Conservation (phyloP, 768 basidiomycete species). For the Pleurotus tuber-regium region DNA sequence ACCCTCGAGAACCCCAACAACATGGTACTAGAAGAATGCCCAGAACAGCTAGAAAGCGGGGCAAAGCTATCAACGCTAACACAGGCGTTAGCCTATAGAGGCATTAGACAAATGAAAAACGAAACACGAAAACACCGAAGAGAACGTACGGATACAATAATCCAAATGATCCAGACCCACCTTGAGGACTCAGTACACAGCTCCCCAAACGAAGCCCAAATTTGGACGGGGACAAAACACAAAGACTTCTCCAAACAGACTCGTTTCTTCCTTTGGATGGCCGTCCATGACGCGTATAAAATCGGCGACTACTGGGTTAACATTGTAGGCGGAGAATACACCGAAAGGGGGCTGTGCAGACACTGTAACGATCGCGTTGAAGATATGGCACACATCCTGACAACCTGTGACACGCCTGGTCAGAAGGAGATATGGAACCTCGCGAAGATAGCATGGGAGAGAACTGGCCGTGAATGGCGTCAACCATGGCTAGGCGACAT, state of each 20-base stretch:
- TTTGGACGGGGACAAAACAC: slow-evolving; percentile 12
- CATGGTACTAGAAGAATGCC: neutral
- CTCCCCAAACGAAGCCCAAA: slow-evolving; percentile 5
- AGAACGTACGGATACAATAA: neutral
- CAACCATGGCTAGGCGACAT: slow-evolving; percentile 15
- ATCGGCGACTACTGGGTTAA: slow-evolving; percentile 23
- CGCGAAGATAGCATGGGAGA: slow-evolving; percentile 15
- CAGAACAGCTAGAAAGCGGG: slow-evolving; percentile 1
- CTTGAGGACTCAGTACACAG: neutral
- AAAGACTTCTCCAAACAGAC: slow-evolving; percentile 13
- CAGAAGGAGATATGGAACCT: slow-evolving; percentile 22
- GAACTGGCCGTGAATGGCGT: slow-evolving; percentile 2
- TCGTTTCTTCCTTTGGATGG: slow-evolving; percentile 20
- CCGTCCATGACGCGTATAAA: slow-evolving; percentile 22
- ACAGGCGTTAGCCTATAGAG: slow-evolving; percentile 15
- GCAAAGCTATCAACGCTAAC: slow-evolving; percentile 16
- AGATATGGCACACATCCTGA: slow-evolving; percentile 26
- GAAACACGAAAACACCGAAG: neutral
- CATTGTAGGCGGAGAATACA: slow-evolving; percentile 10
- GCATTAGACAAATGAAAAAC: slow-evolving; percentile 6
- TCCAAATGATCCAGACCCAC: slow-evolving; percentile 7
- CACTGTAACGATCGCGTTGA: neutral
- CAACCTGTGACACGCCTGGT: slow-evolving; percentile 19
- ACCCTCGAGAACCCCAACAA: slow-evolving; percentile 4
- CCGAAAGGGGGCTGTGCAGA: slow-evolving; percentile 14